Percentiles rank a stretch among this genome's conserved stretches.
These are phyloP conservation scores for Nephromyces sp. DNA, from an alignment of 169 alveolate species.

Conservation along the genomic window DNA sequence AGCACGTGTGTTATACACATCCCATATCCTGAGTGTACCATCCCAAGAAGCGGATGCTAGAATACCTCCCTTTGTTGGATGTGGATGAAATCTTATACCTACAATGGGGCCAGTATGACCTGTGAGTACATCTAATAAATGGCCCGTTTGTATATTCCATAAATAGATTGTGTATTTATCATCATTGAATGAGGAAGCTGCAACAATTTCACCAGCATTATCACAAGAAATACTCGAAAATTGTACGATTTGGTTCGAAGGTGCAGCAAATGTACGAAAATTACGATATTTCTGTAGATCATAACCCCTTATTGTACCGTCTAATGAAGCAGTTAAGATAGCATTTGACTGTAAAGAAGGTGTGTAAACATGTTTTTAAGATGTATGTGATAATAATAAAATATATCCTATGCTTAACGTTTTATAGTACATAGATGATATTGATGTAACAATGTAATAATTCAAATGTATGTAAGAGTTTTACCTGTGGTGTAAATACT, in stretches of 20 bases:
- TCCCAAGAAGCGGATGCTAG: constrained; percentile 86
- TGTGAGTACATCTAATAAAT: constrained; percentile 66
- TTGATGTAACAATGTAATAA: neutral
- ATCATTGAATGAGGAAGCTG: constrained; percentile 93
- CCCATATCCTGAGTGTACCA: constrained; percentile 69
- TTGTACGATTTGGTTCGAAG: constrained; percentile 59
- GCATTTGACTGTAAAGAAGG: constrained; percentile 61
- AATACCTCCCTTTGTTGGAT: constrained; percentile 45
- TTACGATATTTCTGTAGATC: constrained; percentile 78
- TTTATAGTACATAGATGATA: too few relatives aligned
- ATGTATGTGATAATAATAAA: neutral
- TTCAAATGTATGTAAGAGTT: neutral
- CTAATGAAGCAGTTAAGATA: constrained; percentile 85
- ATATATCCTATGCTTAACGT: too few relatives aligned
- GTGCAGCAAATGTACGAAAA: constrained; percentile 39
- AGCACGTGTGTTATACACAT: constrained; percentile 38
- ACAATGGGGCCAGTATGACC: constrained; percentile 84
- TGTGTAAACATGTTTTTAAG: neutral
- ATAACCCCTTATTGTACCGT: constrained; percentile 95
- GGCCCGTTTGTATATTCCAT: constrained; percentile 60
- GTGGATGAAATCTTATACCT: constrained; percentile 55
- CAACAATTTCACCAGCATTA: constrained; percentile 87
- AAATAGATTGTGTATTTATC: constrained; percentile 37
- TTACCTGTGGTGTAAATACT: constrained; percentile 79
- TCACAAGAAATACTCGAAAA: constrained; percentile 87